Evolutionary conservation across 2,329 filamentous ascomycete genomes (phyloP), one percentile per base, ranked within the genome.

Genomic region (Penicillium nordicum): DNA sequence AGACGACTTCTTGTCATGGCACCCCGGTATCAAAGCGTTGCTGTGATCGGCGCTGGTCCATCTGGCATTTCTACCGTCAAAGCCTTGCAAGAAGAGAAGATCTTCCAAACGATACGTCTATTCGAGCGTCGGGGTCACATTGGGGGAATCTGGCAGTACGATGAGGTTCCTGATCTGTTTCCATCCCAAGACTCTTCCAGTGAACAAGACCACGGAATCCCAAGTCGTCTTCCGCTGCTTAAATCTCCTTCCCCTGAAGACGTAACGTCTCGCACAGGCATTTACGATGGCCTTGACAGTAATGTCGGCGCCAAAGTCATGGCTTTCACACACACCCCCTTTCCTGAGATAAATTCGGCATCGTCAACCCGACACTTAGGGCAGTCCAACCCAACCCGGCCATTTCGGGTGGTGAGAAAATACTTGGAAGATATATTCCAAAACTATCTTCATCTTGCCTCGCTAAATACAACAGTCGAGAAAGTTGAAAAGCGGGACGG

Each of bases 391-490:
- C 63, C 67, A 5, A 63, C 59, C 6, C 56, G 67, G 4, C 68
- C 67, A 11, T 68, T 66, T 43, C 57, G 60, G 5, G 57, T 68
- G 5, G 60, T 70, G 3, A 42, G 55, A 4, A 57, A 55, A 18
- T 70, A 65, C 30, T 40, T 70, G 3, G 65, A 68, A 37, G 63
- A 67, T 34, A 48, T 68, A 4, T 67, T 67, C 42, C 57, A 61
- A 12, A 62, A 64, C 8, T 69, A 70, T 44, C 58, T 63, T 11
- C 64, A 71, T 25, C 55, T 69, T 0, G 59, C 71, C 10, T 66
- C 65, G 16, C 67, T 71, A 44, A 69, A 67, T 45, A 73, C 71
- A 9, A 69, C 70, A 2, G 69, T 74, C 1, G 70, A 72, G 40
- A 57, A 55, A 0, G 61, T 63, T 12, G 61, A 62, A 29, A 68